phyloP scores from a whole-genome alignment of 2,329 filamentous ascomycete genomes.

The Microdochium bolleyi region DNA sequence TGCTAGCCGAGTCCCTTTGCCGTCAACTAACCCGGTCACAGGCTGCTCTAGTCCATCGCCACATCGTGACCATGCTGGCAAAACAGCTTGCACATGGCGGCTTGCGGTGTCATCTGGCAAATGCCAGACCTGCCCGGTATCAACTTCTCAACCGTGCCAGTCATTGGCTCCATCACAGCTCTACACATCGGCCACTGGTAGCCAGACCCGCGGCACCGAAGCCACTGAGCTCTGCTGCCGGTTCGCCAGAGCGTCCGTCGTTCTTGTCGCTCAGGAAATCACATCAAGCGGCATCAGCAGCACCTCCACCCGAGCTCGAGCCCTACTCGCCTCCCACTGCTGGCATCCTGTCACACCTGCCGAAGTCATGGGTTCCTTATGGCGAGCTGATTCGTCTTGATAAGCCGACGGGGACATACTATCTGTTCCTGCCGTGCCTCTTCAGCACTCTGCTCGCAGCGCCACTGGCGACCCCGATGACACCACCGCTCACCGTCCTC shows the following conservation, averaged over 20 bases:
- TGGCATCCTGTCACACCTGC: conserved; percentile 63
- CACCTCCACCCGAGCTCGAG: conserved; percentile 9
- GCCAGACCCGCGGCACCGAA: too few species aligned
- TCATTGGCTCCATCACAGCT: too few species aligned
- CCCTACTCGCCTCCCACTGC: conserved; percentile 62
- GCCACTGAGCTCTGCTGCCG: too few species aligned
- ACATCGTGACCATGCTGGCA: too few species aligned
- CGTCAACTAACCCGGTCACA: too few species aligned
- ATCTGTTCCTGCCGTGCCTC: conserved; percentile 78
- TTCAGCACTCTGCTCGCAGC: conserved; percentile 79
- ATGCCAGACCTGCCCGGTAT: too few species aligned
- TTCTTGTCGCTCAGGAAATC: background rate
- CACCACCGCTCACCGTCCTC: conserved; percentile 51
- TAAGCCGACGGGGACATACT: conserved; percentile 75
- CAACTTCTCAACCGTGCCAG: too few species aligned
- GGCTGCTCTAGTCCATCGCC: too few species aligned
- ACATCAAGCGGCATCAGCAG: background rate
- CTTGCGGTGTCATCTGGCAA: too few species aligned
- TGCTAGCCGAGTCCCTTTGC: too few species aligned
- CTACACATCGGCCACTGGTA: too few species aligned
- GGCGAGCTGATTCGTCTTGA: conserved; percentile 75
- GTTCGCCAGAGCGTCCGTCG: background rate
- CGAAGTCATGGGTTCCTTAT: conserved; percentile 66
- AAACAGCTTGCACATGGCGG: too few species aligned
- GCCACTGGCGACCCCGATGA: conserved; percentile 54